A percentile compares a stretch with the other conserved stretches of the same genome.
Conservation (phyloP, 768 basidiomycete species). For the Hemileccinum rubropunctum region DNA sequence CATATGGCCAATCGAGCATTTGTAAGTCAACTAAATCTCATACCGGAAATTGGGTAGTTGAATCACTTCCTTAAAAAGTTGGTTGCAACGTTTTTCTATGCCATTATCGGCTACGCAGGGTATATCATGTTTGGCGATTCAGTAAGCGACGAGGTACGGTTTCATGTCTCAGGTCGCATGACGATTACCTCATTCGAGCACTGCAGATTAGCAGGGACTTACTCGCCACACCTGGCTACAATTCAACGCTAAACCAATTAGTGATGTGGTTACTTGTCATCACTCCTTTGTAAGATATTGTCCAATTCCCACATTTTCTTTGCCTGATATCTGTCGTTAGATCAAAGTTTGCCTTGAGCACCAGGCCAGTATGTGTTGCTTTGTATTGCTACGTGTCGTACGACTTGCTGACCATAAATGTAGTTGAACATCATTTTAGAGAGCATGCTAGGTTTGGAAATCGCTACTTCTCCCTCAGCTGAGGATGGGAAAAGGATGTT, state of each 20-base stretch:
- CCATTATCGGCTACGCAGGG: conserved; percentile 74
- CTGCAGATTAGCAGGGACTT: conserved; percentile 80
- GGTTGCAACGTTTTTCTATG: conserved; percentile 60
- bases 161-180: not conserved
- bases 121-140: conserved; percentile 87
- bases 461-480: conserved; percentile 1
- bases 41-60: not conserved
- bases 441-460: conserved; percentile 68
- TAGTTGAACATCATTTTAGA: conserved; percentile 84
- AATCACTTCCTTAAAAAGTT: conserved; percentile 34
- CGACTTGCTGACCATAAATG: not conserved
- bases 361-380: conserved; percentile 60
- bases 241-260: conserved; percentile 61
- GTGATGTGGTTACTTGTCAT: conserved; percentile 88
- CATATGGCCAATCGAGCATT: conserved; percentile 85
- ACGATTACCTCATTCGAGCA: not conserved
- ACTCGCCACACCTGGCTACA: conserved; percentile 70
- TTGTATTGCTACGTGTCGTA: not conserved
- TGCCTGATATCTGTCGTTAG: conserved; percentile 35
- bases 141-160: conserved; percentile 76
- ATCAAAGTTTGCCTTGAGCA: conserved; percentile 85
- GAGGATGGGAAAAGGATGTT: conserved; percentile 26
- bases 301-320: not conserved
- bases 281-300: conserved; percentile 55
- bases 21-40: conserved; percentile 41